Conservation (phyloP, 2,329 filamentous ascomycete species). For the Tolypocladium inflatum region DNA sequence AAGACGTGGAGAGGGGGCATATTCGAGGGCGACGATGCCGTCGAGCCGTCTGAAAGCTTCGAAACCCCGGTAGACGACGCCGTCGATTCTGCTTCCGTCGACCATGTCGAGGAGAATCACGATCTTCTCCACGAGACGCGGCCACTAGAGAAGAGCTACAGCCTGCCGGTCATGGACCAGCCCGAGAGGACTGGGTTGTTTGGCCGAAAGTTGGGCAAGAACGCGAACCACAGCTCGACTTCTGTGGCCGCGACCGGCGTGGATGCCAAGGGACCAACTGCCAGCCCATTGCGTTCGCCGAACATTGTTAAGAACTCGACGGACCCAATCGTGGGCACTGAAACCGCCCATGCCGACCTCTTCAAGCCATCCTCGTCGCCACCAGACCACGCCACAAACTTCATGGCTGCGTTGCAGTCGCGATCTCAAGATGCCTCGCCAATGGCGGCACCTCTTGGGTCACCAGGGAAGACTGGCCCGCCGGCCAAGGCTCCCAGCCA, state of each 20-base stretch:
- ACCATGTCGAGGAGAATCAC: slow-evolving; percentile 30
- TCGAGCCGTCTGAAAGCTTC: slow-evolving; percentile 16
- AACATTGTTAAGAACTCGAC: slow-evolving; percentile 36
- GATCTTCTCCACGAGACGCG: slow-evolving; percentile 30
- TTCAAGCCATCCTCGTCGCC: slow-evolving; percentile 46
- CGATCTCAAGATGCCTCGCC: slow-evolving; percentile 49
- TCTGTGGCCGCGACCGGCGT: slow-evolving; percentile 38
- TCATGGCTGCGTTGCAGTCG: slow-evolving; percentile 60
- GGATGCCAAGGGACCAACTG: slow-evolving; percentile 32
- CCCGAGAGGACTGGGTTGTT: slow-evolving; percentile 33
- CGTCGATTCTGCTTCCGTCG: slow-evolving; percentile 39
- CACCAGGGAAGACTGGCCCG: slow-evolving; percentile 24
- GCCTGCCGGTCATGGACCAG: slow-evolving; percentile 32
- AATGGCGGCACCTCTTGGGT: slow-evolving; percentile 29
- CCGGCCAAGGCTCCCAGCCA: slow-evolving; percentile 31
- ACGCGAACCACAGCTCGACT: slow-evolving; percentile 16
- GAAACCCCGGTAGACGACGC: slow-evolving; percentile 21
- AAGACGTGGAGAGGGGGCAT: slow-evolving; percentile 81
- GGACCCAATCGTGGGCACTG: slow-evolving; percentile 57
- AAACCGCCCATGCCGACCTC: slow-evolving; percentile 56
- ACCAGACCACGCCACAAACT: slow-evolving; percentile 49
- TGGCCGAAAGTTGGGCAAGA: slow-evolving; percentile 36
- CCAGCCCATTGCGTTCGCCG: slow-evolving; percentile 23
- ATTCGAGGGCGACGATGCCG: slow-evolving; percentile 49
- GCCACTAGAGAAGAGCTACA: slow-evolving; percentile 47